phyloP scores from a whole-genome alignment of 2,329 filamentous ascomycete genomes.

The Diaporthe vaccinii region DNA sequence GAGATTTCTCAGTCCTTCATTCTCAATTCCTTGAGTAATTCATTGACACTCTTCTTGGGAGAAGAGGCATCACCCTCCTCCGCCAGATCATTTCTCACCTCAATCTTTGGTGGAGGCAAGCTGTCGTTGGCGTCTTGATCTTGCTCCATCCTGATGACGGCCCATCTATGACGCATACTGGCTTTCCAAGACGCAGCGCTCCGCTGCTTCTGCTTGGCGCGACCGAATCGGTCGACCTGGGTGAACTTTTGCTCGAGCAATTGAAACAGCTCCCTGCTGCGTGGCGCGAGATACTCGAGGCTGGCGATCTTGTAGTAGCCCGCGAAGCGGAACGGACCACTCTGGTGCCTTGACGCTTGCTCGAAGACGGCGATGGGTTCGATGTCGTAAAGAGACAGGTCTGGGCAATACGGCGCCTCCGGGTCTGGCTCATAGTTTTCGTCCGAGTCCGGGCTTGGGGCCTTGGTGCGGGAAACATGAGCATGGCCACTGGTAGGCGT shows the following conservation, averaged over 20 bases:
- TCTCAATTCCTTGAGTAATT: not conserved
- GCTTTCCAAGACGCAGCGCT: not conserved
- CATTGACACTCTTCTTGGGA: not conserved
- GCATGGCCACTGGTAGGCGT: not conserved
- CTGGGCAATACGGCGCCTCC: not conserved
- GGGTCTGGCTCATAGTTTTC: not conserved
- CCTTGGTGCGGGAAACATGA: not conserved
- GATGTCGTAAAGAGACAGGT: not conserved
- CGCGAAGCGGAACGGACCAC: not conserved
- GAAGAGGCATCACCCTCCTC: not conserved
- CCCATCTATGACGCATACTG: not conserved
- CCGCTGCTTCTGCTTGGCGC: slow-evolving; percentile 1
- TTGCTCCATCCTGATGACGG: not conserved
- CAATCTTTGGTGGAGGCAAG: not conserved
- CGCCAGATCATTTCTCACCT: not conserved
- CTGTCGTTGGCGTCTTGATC: not conserved
- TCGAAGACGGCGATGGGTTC: slow-evolving; percentile 10
- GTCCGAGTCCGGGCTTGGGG: not conserved
- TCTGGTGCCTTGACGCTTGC: not conserved
- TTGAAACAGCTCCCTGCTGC: not conserved
- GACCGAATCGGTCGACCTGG: not conserved
- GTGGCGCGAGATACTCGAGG: not conserved
- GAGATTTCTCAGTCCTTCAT: not conserved
- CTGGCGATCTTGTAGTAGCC: slow-evolving; percentile 16
- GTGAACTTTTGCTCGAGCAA: slow-evolving; percentile 16